These are phyloP conservation scores for Lentinus tigrinus DNA, from an alignment of 768 basidiomycete species.

Conservation along the genomic window DNA sequence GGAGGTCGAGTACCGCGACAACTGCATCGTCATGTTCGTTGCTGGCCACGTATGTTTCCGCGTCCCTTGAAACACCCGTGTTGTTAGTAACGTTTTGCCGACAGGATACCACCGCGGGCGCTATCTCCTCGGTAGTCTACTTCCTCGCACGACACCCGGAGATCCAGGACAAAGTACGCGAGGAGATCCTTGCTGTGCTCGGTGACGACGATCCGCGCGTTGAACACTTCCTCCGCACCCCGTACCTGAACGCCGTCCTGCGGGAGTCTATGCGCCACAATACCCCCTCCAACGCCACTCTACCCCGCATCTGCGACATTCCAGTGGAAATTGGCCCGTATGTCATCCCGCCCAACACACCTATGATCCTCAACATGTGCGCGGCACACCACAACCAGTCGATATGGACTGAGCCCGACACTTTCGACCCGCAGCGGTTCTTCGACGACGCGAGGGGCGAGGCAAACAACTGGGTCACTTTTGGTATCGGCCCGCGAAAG, in stretches of 20 bases:
- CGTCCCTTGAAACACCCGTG: background rate
- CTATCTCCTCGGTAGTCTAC: constrained; percentile 36
- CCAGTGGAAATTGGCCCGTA: constrained; percentile 34
- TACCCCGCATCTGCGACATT: constrained; percentile 26
- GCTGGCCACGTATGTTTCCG: constrained; percentile 36
- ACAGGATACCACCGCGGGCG: constrained; percentile 41
- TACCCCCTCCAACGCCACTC: constrained; percentile 25
- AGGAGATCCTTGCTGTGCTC: constrained; percentile 34
- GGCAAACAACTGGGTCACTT: constrained; percentile 1
- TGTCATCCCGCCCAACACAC: constrained; percentile 29
- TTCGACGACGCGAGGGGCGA: constrained; percentile 23
- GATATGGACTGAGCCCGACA: constrained; percentile 46
- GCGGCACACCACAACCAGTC: constrained; percentile 35
- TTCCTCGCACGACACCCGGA: constrained; percentile 38
- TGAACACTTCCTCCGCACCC: constrained; percentile 28
- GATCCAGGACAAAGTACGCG: constrained; percentile 35
- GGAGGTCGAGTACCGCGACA: constrained; percentile 34
- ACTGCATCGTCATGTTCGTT: constrained; percentile 39
- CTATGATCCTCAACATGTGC: constrained; percentile 34
- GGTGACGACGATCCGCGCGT: constrained; percentile 30
- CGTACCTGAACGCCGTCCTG: constrained; percentile 38
- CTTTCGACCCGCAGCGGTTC: constrained; percentile 55
- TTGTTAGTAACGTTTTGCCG: background rate
- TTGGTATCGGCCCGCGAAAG: constrained; percentile 19
- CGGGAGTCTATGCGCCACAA: constrained; percentile 39